These are phyloP conservation scores for Epicoccum sorghinum DNA, from an alignment of 2,329 filamentous ascomycete species.

Conservation along the genomic window DNA sequence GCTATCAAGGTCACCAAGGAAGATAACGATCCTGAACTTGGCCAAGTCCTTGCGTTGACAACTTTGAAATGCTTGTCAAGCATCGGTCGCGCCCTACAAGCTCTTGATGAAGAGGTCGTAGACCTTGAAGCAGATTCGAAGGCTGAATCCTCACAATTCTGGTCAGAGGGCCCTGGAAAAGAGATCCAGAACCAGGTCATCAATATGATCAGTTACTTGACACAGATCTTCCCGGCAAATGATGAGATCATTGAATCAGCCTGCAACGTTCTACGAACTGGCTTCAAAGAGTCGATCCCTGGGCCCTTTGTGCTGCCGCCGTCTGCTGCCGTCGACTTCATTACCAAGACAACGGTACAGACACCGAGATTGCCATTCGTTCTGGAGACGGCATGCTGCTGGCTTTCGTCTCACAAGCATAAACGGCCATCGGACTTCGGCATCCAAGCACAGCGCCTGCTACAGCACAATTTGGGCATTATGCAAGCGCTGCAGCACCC, in stretches of 20 bases:
- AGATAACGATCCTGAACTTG: conserved; percentile 46
- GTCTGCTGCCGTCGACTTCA: conserved; percentile 68
- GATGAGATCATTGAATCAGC: conserved; percentile 74
- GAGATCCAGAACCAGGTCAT: conserved; percentile 59
- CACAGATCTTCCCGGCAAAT: conserved; percentile 62
- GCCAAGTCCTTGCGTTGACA: conserved; percentile 54
- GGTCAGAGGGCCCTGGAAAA: conserved; percentile 57
- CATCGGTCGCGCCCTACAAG: conserved; percentile 75
- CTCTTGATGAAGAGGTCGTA: conserved; percentile 68
- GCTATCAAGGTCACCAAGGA: conserved; percentile 41
- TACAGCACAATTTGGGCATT: conserved; percentile 68
- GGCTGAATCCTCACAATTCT: conserved; percentile 50
- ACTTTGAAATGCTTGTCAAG: conserved; percentile 71
- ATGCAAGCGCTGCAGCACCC: conserved; percentile 67
- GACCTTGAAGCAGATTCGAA: conserved; percentile 64
- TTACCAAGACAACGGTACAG: conserved; percentile 64
- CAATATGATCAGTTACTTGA: conserved; percentile 56
- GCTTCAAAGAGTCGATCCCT: conserved; percentile 75
- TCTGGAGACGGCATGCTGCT: conserved; percentile 73
- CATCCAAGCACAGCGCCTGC: conserved; percentile 39
- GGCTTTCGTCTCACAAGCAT: conserved; percentile 56
- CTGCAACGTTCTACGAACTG: conserved; percentile 73
- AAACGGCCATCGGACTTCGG: conserved; percentile 48
- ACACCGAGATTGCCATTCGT: conserved; percentile 72
- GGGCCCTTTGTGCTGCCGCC: conserved; percentile 80